Conservation (phyloP, 2,329 filamentous ascomycete genomes). For the Mariannaea elegans region DNA sequence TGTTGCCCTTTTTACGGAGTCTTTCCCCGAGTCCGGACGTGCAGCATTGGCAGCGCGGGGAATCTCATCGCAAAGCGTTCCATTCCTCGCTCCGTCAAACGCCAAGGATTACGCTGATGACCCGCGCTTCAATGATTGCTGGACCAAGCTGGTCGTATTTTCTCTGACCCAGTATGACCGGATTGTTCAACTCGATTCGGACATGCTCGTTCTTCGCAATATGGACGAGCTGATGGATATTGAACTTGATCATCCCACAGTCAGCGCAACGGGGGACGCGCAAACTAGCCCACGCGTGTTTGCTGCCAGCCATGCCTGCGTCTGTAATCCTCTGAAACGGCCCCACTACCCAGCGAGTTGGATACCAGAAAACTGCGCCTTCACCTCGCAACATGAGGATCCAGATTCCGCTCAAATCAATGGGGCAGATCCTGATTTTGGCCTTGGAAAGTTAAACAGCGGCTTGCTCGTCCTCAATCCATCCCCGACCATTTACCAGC, state of each 20-base stretch:
- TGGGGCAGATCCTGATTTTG: constrained; percentile 54
- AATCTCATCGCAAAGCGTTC: constrained; percentile 75
- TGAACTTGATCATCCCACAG: constrained; percentile 64
- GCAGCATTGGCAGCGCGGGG: constrained; percentile 73
- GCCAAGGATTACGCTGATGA: constrained; percentile 77
- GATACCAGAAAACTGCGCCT: constrained; percentile 66
- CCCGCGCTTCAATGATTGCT: constrained; percentile 88
- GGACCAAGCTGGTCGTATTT: constrained; percentile 87
- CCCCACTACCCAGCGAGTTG: constrained; percentile 81
- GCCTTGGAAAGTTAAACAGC: constrained; percentile 58
- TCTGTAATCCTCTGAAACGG: constrained; percentile 84
- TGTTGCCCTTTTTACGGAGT: constrained; percentile 83
- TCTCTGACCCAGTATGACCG: constrained; percentile 78
- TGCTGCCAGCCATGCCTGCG: constrained; percentile 84
- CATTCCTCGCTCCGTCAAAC: constrained; percentile 74
- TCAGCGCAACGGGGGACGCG: constrained; percentile 34
- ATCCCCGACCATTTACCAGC: constrained; percentile 54
- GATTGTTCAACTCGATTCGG: constrained; percentile 85
- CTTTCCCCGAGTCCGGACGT: constrained; percentile 74
- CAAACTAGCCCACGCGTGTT: constrained; percentile 69
- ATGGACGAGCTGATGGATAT: constrained; percentile 96
- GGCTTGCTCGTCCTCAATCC: constrained; percentile 68
- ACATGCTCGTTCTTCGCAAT: constrained; percentile 84
- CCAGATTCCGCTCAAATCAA: constrained; percentile 57
- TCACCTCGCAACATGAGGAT: constrained; percentile 60